Evolutionary conservation across 305 asterid species (phyloP).

Genomic region (Nicotiana rustica): DNA sequence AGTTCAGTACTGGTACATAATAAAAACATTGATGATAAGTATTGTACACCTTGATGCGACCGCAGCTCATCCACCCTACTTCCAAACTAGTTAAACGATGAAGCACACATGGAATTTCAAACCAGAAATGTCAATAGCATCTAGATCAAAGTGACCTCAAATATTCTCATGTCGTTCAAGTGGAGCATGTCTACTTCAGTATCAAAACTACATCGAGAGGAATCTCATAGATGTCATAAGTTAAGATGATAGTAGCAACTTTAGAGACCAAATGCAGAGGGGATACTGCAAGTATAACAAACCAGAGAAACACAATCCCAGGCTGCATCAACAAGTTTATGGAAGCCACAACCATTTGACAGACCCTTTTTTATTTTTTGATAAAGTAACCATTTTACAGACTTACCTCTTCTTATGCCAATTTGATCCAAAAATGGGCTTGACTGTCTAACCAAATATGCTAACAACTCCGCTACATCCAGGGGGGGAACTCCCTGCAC

Average conservation of each 20-base stretch:
- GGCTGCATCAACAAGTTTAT: background rate
- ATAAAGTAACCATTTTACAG: background rate
- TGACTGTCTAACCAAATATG: slow-evolving; percentile 92
- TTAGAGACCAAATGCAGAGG: background rate
- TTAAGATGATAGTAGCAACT: background rate
- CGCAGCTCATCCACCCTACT: background rate
- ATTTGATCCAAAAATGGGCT: slow-evolving; percentile 93
- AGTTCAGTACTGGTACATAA: background rate
- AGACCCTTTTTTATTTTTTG: background rate
- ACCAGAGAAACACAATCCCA: slow-evolving; percentile 14
- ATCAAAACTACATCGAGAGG: background rate
- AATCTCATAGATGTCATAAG: background rate
- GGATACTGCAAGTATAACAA: background rate
- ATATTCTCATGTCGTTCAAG: background rate
- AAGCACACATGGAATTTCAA: background rate
- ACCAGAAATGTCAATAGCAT: background rate
- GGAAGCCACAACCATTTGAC: slow-evolving; percentile 5
- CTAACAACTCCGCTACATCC: slow-evolving; percentile 90
- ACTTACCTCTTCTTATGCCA: slow-evolving; percentile 80
- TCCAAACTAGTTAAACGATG: background rate
- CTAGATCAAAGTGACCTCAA: background rate
- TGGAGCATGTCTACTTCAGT: background rate
- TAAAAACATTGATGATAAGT: background rate
- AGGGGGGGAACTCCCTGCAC: slow-evolving; percentile 91
- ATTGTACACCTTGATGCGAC: background rate